phyloP scores from a whole-genome alignment of 768 basidiomycete genomes.

The Pisolithus marmoratus region DNA sequence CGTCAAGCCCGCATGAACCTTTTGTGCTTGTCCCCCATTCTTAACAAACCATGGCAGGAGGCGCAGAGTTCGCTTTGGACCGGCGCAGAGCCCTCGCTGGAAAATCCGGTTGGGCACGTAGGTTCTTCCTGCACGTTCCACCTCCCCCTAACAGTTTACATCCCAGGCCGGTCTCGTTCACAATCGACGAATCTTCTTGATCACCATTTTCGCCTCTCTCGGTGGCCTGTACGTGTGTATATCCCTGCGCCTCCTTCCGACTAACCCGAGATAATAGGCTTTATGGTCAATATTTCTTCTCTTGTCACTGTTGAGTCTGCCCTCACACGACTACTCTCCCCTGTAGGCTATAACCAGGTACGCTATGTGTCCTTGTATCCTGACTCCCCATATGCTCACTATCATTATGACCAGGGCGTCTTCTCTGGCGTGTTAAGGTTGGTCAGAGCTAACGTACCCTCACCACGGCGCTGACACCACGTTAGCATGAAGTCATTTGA shows the following conservation, averaged over 20 bases:
- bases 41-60: constrained; percentile 39
- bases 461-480: background rate
- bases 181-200: constrained; percentile 59
- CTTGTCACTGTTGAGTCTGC: constrained; percentile 3
- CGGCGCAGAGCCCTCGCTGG: constrained; percentile 55
- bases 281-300: constrained; percentile 41
- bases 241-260: background rate
- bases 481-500: constrained; percentile 47
- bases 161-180: constrained; percentile 51
- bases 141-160: background rate
- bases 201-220: constrained; percentile 73
- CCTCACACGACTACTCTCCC: background rate
- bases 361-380: constrained; percentile 1
- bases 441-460: background rate
- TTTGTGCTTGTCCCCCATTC: background rate
- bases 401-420: constrained; percentile 46
- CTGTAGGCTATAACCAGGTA: constrained; percentile 60
- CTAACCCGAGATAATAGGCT: constrained; percentile 35
- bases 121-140: background rate
- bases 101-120: constrained; percentile 58
- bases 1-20: background rate
- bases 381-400: background rate
- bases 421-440: constrained; percentile 61
- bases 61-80: constrained; percentile 34
- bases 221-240: constrained; percentile 58